These are phyloP conservation scores for Diatrype stigma DNA, from an alignment of 2,329 filamentous ascomycete genomes.

Conservation along the genomic window DNA sequence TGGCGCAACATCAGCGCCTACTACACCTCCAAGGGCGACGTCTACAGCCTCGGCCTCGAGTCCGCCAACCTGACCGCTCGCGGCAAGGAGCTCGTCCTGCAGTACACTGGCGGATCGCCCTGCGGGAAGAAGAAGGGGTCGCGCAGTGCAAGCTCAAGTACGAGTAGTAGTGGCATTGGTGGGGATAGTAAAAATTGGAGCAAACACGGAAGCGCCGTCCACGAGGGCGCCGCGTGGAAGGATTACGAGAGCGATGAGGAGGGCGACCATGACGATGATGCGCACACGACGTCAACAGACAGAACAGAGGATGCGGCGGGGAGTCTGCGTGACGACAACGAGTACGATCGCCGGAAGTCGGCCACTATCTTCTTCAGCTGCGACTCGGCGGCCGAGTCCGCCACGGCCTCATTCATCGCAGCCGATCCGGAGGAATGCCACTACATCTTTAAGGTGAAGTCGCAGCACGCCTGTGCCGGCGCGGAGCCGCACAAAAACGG, in stretches of 20 bases:
- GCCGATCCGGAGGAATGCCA: slow-evolving; percentile 82
- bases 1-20: slow-evolving; percentile 78
- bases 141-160: no score
- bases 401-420: slow-evolving; percentile 78
- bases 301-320: slow-evolving; percentile 11
- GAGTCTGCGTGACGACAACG: slow-evolving; percentile 23
- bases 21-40: slow-evolving; percentile 61
- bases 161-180: no score
- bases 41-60: slow-evolving; percentile 71
- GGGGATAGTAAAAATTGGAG: not conserved
- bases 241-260: slow-evolving; percentile 24
- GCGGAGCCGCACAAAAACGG: slow-evolving; percentile 68
- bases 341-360: slow-evolving; percentile 58
- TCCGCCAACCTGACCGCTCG: slow-evolving; percentile 52
- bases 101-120: slow-evolving; percentile 73
- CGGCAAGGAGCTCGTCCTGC: slow-evolving; percentile 71
- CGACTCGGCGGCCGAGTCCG: slow-evolving; percentile 65
- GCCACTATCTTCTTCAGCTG: slow-evolving; percentile 91
- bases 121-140: slow-evolving; percentile 51
- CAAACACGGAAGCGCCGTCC: slow-evolving; percentile 22
- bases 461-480: slow-evolving; percentile 70
- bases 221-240: slow-evolving; percentile 31
- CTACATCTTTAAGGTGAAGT: slow-evolving; percentile 93
- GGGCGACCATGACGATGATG: slow-evolving; percentile 28
- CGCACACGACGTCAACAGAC: slow-evolving; percentile 9